These are phyloP conservation scores for Penstemon barbatus DNA, from an alignment of 257 asterid species.

Conservation along the genomic window DNA sequence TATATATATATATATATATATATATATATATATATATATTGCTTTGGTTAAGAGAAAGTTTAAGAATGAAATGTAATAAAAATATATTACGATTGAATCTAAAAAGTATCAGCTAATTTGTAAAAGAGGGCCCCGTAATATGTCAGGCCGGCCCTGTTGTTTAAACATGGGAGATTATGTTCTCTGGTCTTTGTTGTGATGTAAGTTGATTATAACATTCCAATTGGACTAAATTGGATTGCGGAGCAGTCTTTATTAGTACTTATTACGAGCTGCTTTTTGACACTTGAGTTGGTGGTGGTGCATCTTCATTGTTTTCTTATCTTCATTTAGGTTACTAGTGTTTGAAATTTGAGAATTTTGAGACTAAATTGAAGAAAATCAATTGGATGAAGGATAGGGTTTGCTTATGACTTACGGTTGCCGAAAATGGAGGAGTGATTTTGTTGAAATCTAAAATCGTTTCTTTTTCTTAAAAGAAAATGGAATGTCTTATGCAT, in stretches of 20 bases:
- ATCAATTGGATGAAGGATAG: neutral
- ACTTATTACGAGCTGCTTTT: neutral
- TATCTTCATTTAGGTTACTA: too few species aligned
- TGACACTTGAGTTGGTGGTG: neutral
- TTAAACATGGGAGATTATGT: constrained; percentile 20
- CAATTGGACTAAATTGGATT: constrained; percentile 2
- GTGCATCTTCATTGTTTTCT: neutral
- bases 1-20: too few species aligned
- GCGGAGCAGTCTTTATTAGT: neutral
- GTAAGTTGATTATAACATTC: neutral
- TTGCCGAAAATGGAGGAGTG: too few species aligned
- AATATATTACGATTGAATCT: too few species aligned
- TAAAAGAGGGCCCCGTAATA: too few species aligned
- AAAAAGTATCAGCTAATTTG: too few species aligned
- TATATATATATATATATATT: too few species aligned
- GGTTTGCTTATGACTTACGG: neutral
- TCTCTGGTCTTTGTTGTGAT: neutral
- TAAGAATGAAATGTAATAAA: too few species aligned
- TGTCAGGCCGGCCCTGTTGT: too few species aligned
- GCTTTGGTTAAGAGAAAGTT: too few species aligned
- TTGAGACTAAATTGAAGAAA: constrained; percentile 1
- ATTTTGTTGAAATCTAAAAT: neutral
- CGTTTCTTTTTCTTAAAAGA: neutral
- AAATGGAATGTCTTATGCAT: neutral
- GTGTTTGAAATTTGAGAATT: too few species aligned